Percentiles rank a stretch among this genome's conserved stretches.
phyloP scores from a whole-genome alignment of 805 yeast species.

The Kodamaea nitidulidarum region DNA sequence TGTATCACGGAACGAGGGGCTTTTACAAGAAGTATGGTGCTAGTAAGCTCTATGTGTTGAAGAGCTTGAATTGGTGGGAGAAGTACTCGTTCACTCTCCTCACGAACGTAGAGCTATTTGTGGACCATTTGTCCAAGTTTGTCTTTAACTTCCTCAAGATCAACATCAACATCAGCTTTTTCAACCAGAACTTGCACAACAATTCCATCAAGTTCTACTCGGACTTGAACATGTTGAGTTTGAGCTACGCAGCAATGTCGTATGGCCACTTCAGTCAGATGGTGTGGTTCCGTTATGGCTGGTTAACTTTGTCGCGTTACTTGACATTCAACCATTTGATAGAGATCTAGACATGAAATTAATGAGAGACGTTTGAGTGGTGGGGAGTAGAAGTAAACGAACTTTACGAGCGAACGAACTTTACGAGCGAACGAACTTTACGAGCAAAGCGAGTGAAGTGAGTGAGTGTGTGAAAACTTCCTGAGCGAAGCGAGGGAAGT shows the following conservation, averaged over 20 bases:
- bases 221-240: constrained; percentile 37
- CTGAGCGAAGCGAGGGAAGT: too few relatives aligned
- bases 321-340: constrained; percentile 69
- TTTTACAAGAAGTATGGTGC: constrained; percentile 20
- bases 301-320: constrained; percentile 77
- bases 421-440: too few relatives aligned
- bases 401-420: too few relatives aligned
- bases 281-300: constrained; percentile 92
- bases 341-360: constrained; percentile 13
- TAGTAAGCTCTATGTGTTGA: constrained; percentile 27
- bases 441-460: too few relatives aligned
- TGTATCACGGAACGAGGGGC: constrained; percentile 47
- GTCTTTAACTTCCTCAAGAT: constrained; percentile 29
- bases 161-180: constrained; percentile 37
- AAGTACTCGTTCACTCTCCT: constrained; percentile 49
- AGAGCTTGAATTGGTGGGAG: constrained; percentile 35
- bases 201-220: constrained; percentile 37
- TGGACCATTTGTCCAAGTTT: constrained; percentile 32
- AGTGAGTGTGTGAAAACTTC: too few relatives aligned
- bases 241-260: constrained; percentile 66
- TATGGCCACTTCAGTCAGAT: constrained; percentile 83
- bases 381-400: too few relatives aligned
- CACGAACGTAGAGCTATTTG: constrained; percentile 39
- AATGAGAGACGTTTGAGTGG: too few relatives aligned
- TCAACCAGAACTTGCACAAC: constrained; percentile 18